Conservation (phyloP, 176 grass and related monocot species). For the Chloris gayana region DNA sequence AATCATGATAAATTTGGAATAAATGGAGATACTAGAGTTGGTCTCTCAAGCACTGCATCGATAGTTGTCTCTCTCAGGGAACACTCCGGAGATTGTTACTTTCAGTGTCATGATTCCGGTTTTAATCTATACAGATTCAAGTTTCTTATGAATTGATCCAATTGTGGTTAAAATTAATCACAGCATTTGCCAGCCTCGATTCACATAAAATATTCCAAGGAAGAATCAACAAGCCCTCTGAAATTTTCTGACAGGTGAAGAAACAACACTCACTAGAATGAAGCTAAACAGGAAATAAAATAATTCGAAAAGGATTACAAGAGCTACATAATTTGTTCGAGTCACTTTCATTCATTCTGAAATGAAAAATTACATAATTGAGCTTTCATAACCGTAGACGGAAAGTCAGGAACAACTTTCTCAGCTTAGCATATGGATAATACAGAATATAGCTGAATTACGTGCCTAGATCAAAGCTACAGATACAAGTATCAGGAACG, state of each 20-base stretch:
- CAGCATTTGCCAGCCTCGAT: background rate
- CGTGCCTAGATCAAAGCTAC: slow-evolving; percentile 27
- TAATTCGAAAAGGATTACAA: background rate
- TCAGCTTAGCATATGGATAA: slow-evolving; percentile 6
- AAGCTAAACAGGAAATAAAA: background rate
- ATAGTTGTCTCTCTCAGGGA: too few species aligned
- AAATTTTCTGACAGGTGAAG: background rate
- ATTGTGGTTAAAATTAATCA: background rate
- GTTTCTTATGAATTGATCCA: background rate
- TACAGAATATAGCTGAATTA: slow-evolving; percentile 10
- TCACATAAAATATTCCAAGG: background rate
- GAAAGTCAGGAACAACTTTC: slow-evolving; percentile 23
- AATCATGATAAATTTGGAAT: background rate
- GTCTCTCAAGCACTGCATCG: background rate
- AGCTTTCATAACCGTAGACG: slow-evolving; percentile 14
- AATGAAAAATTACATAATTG: slow-evolving; percentile 24
- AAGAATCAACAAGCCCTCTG: background rate
- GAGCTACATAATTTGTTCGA: background rate
- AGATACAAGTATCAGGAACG: slow-evolving; percentile 3
- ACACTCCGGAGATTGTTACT: background rate
- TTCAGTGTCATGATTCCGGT: background rate
- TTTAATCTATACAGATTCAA: background rate
- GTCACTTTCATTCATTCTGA: slow-evolving; percentile 26
- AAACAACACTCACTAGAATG: background rate
- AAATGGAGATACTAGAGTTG: background rate